Evolutionary conservation across 805 yeast species (phyloP).

Genomic region (Ogataea pilisensis): DNA sequence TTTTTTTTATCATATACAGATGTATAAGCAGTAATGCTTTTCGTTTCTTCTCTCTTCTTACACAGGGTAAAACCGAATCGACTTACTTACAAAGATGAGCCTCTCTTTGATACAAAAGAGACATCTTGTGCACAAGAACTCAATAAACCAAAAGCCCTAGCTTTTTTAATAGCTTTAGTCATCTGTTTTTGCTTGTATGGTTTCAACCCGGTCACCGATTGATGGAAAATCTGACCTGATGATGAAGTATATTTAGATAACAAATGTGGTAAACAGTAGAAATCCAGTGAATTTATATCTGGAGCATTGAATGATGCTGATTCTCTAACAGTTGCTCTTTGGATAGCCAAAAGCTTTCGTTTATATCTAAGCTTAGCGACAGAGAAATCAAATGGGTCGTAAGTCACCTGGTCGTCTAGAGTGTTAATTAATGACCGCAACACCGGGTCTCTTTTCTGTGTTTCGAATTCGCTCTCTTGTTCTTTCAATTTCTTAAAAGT

Average conservation of each 20-base stretch:
- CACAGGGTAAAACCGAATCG: neutral
- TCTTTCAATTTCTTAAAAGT: conserved; percentile 18
- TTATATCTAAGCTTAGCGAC: conserved; percentile 53
- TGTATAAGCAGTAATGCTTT: no score
- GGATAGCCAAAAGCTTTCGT: conserved; percentile 26
- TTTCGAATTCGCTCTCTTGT: conserved; percentile 16
- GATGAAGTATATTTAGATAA: conserved; percentile 62
- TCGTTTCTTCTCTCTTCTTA: no score
- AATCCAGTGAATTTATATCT: conserved; percentile 63
- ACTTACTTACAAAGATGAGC: conserved; percentile 19
- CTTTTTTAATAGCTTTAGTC: conserved; percentile 74
- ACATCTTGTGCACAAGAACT: conserved; percentile 68
- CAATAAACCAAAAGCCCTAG: conserved; percentile 75
- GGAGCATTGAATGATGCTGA: conserved; percentile 30
- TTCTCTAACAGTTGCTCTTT: conserved; percentile 21
- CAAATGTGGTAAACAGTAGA: conserved; percentile 68
- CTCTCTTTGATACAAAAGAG: conserved; percentile 33
- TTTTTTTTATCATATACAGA: no score
- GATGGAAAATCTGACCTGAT: conserved; percentile 73
- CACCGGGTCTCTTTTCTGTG: conserved; percentile 22
- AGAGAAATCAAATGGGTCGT: conserved; percentile 82
- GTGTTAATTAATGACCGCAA: conserved; percentile 39
- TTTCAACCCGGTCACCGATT: conserved; percentile 65
- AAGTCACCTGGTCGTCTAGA: conserved; percentile 50
- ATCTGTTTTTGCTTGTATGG: conserved; percentile 65